Conservation (phyloP, 2,329 filamentous ascomycete species). For the Huntiella savannae region DNA sequence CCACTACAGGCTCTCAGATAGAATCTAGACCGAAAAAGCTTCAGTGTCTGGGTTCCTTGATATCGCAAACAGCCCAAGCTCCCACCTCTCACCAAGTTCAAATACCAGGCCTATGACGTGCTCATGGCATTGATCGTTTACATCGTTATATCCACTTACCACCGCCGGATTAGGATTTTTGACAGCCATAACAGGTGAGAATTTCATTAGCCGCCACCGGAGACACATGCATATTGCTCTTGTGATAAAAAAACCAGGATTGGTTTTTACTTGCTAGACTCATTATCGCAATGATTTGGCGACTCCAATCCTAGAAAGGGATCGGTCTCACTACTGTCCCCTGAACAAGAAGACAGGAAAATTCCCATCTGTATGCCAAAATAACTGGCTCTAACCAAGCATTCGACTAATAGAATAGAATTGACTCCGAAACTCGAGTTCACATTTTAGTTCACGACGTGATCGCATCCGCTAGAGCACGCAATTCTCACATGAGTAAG, state of each 20-base stretch:
- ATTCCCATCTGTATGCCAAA: too few species aligned
- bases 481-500: not conserved
- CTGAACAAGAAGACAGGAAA: too few species aligned
- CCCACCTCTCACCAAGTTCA: constrained; percentile 1
- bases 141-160: not conserved
- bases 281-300: not conserved
- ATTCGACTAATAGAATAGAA: too few species aligned
- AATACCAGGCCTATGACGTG: constrained; percentile 8
- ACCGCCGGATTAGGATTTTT: not conserved
- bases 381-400: too few species aligned
- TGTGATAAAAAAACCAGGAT: not conserved
- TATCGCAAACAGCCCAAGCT: constrained; percentile 1
- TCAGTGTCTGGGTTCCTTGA: not conserved
- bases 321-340: too few species aligned
- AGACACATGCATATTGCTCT: not conserved
- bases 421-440: not conserved
- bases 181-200: too few species aligned
- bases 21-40: not conserved
- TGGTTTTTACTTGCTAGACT: not conserved
- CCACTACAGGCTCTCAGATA: not conserved
- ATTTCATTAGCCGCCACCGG: not conserved
- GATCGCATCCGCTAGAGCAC: not conserved
- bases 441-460: not conserved
- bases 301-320: not conserved
- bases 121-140: constrained; percentile 7